These are phyloP conservation scores for Hibiscus mutabilis DNA, from an alignment of 345 rosid genomes.

Conservation along the genomic window DNA sequence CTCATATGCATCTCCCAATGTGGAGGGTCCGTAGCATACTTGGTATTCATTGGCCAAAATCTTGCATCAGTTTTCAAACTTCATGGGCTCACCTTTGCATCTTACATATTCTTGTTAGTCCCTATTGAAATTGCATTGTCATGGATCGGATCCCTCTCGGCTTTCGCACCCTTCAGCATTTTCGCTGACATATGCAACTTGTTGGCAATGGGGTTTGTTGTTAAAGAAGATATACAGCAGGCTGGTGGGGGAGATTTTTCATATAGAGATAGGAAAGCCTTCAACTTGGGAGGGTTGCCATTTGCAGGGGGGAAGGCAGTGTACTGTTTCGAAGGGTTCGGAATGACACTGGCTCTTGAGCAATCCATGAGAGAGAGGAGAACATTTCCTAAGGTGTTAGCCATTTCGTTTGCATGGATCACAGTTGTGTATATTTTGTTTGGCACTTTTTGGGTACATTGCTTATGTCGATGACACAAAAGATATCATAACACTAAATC, in stretches of 20 bases:
- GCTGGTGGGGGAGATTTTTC: constrained; percentile 57
- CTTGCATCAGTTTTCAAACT: constrained; percentile 50
- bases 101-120: constrained; percentile 61
- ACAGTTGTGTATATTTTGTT: constrained; percentile 57
- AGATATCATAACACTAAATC: constrained; percentile 76
- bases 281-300: constrained; percentile 62
- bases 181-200: constrained; percentile 77
- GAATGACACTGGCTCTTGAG: constrained; percentile 83
- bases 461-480: constrained; percentile 79
- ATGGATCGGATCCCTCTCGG: constrained; percentile 67
- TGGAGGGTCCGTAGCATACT: constrained; percentile 83
- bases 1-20: constrained; percentile 72
- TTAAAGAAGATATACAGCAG: constrained; percentile 57
- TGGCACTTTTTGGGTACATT: constrained; percentile 79
- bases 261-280: constrained; percentile 59
- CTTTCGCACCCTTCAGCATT: constrained; percentile 76
- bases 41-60: constrained; percentile 83
- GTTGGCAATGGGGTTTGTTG: constrained; percentile 63
- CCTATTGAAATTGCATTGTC: constrained; percentile 70
- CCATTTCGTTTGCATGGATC: constrained; percentile 55
- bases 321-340: constrained; percentile 91
- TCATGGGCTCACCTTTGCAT: constrained; percentile 25
- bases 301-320: constrained; percentile 92
- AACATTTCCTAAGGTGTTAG: constrained; percentile 52
- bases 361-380: constrained; percentile 67